Conservation (phyloP, 78 protist genomes). For the Speleostelium caveatum region DNA sequence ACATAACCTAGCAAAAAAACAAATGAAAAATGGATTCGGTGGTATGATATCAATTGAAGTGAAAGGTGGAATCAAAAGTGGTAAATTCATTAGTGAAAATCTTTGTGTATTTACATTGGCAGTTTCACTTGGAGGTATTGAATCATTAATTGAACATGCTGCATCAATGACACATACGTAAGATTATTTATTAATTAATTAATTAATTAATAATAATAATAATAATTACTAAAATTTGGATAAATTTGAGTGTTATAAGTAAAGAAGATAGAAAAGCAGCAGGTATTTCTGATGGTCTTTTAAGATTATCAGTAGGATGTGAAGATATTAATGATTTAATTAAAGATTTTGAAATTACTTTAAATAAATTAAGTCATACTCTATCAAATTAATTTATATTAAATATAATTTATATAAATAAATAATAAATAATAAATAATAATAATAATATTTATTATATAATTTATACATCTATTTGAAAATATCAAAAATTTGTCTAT, state of each 20-base stretch:
- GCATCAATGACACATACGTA: slow-evolving; percentile 79
- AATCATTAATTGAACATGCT: slow-evolving; percentile 75
- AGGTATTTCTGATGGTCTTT: slow-evolving; percentile 82
- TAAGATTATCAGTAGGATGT: slow-evolving; percentile 85
- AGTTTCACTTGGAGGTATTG: slow-evolving; percentile 83
- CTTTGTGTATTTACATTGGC: slow-evolving; percentile 68
- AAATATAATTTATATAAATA: slow-evolving; percentile 21
- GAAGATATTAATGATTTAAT: slow-evolving; percentile 80
- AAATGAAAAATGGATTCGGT: slow-evolving; percentile 40
- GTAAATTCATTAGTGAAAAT: slow-evolving; percentile 4
- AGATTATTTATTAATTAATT: no score
- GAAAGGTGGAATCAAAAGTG: slow-evolving; percentile 63
- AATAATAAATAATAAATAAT: background rate
- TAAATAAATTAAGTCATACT: background rate
- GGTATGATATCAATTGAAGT: slow-evolving; percentile 81
- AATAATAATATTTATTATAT: no score
- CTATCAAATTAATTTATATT: background rate
- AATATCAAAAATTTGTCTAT: no score
- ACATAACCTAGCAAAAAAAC: slow-evolving; percentile 71
- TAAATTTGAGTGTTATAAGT: no score
- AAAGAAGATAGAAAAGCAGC: slow-evolving; percentile 21
- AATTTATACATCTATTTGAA: no score
- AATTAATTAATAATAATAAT: no score
- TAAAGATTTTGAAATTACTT: slow-evolving; percentile 54
- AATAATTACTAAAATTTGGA: no score